Conservation (phyloP, 2,329 filamentous ascomycete genomes). For the Aureobasidium sp. region DNA sequence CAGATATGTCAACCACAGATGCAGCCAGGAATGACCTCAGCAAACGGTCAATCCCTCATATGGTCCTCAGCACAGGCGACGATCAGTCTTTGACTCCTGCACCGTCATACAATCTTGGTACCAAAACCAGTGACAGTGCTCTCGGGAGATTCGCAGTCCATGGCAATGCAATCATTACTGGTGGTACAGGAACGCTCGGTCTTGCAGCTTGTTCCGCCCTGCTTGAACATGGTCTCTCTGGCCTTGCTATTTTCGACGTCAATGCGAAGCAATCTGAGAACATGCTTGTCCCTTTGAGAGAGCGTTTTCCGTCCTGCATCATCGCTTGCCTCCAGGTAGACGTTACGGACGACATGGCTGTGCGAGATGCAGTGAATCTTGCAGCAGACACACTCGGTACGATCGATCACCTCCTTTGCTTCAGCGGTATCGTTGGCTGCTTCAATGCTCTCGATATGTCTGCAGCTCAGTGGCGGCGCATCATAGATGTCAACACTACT, state of each 20-base stretch:
- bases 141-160: constrained; percentile 41
- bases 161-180: constrained; percentile 53
- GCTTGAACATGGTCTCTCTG: constrained; percentile 56
- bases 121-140: constrained; percentile 18
- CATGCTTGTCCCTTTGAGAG: constrained; percentile 28
- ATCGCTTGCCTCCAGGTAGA: constrained; percentile 48
- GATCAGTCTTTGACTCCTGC: not conserved
- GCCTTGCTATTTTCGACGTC: constrained; percentile 54
- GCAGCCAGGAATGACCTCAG: constrained; percentile 3
- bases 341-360: constrained; percentile 46
- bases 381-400: constrained; percentile 38
- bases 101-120: not conserved
- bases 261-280: constrained; percentile 28
- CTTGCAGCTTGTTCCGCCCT: constrained; percentile 50
- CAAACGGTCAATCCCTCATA: constrained; percentile 9
- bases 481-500: constrained; percentile 63
- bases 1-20: not conserved
- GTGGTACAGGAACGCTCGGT: constrained; percentile 56
- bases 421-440: constrained; percentile 60
- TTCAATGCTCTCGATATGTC: constrained; percentile 52
- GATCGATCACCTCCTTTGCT: constrained; percentile 51
- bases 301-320: constrained; percentile 46
- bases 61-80: not conserved
- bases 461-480: constrained; percentile 50
- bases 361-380: constrained; percentile 35